A percentile compares a stretch with the other conserved stretches of the same genome.
phyloP scores from a whole-genome alignment of 2,329 filamentous ascomycete genomes.

The Neonectria hederae region DNA sequence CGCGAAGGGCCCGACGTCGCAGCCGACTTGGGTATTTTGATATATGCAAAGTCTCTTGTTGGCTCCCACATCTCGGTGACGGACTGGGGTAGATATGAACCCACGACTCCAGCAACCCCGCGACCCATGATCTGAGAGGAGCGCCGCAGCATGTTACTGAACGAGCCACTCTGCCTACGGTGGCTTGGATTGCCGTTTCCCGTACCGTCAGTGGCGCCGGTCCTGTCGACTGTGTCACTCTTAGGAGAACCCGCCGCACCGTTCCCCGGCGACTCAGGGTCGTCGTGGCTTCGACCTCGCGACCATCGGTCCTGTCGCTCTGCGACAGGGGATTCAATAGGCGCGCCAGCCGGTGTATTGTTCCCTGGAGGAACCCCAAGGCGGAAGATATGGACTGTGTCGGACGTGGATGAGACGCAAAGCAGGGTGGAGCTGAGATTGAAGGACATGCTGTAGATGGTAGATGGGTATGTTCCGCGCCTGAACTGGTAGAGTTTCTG shows the following conservation, averaged over 20 bases:
- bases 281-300: conserved; percentile 62
- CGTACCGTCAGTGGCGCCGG: conserved; percentile 40
- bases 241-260: conserved; percentile 64
- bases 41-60: conserved; percentile 92
- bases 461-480: conserved; percentile 91
- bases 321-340: conserved; percentile 53
- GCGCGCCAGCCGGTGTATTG: conserved; percentile 48
- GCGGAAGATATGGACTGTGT: conserved; percentile 97
- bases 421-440: conserved; percentile 93
- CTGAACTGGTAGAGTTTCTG: conserved; percentile 97
- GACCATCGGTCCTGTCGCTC: conserved; percentile 62
- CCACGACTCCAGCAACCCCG: conserved; percentile 86
- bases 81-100: conserved; percentile 90
- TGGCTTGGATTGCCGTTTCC: conserved; percentile 44
- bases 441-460: conserved; percentile 99
- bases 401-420: conserved; percentile 94
- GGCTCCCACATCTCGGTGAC: conserved; percentile 99
- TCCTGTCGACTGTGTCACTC: conserved; percentile 57
- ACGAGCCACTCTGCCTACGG: conserved; percentile 74
- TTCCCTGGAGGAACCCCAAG: conserved; percentile 63
- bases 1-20: conserved; percentile 30
- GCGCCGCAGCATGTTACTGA: conserved; percentile 90
- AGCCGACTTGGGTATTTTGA: conserved; percentile 80
- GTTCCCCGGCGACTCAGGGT: conserved; percentile 48
- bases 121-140: conserved; percentile 95